phyloP scores from a whole-genome alignment of 306 rosid species.

The Cercis canadensis region DNA sequence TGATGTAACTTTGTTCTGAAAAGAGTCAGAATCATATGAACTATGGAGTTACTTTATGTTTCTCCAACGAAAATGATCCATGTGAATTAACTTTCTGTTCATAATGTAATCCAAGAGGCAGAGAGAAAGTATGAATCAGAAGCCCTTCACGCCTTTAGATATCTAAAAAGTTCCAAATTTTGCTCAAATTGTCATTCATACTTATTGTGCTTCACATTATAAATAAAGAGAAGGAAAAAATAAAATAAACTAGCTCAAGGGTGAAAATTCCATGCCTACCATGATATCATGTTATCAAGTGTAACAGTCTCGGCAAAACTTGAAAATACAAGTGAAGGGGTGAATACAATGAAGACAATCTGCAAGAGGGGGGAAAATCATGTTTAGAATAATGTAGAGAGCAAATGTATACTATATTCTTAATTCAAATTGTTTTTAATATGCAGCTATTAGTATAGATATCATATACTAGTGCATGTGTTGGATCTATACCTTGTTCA shows the following conservation, averaged over 20 bases:
- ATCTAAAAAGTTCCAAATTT: not conserved
- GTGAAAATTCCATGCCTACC: slow-evolving; percentile 48
- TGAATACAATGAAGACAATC: slow-evolving; percentile 84
- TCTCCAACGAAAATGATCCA: no score
- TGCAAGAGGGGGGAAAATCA: slow-evolving; percentile 40
- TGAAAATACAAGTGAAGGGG: slow-evolving; percentile 81
- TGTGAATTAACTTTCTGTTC: not conserved
- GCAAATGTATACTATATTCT: not conserved
- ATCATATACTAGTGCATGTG: not conserved
- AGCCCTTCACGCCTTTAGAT: not conserved
- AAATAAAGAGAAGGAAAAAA: not conserved
- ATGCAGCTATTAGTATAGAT: not conserved
- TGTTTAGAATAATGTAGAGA: slow-evolving; percentile 14
- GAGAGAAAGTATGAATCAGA: not conserved
- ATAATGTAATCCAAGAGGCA: not conserved
- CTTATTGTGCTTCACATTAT: not conserved
- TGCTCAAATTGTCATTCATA: not conserved
- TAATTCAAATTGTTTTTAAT: not conserved
- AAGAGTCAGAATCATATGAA: no score
- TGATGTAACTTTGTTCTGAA: no score
- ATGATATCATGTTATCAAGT: slow-evolving; percentile 79
- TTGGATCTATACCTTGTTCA: slow-evolving; percentile 66
- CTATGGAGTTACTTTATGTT: no score
- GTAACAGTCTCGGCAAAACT: slow-evolving; percentile 77
- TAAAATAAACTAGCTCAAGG: not conserved